These are phyloP conservation scores for Didymella glomerata DNA, from an alignment of 2,329 filamentous ascomycete genomes.

Conservation along the genomic window DNA sequence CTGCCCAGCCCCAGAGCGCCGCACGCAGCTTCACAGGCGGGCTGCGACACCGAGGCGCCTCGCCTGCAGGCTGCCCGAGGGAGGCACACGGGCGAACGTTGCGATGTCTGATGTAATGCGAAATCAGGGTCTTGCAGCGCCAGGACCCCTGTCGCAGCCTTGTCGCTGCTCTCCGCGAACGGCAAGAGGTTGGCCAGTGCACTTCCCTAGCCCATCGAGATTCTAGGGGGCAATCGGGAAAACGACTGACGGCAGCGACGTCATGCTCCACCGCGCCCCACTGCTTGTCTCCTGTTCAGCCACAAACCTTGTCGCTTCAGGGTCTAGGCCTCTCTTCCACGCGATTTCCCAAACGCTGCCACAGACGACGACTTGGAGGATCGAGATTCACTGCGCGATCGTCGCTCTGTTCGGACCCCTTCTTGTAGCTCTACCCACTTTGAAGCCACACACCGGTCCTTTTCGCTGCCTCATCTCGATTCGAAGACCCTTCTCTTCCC, in stretches of 20 bases:
- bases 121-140: slow-evolving; percentile 31
- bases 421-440: slow-evolving; percentile 4
- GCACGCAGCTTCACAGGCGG: slow-evolving; percentile 4
- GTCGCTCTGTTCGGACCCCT: slow-evolving; percentile 15
- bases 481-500: slow-evolving; percentile 4
- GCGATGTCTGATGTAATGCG: slow-evolving; percentile 34
- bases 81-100: slow-evolving; percentile 21
- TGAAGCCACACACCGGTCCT: slow-evolving; percentile 13
- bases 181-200: slow-evolving; percentile 10
- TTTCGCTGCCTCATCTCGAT: slow-evolving; percentile 13
- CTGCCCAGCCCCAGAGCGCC: background rate
- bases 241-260: slow-evolving; percentile 25
- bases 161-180: slow-evolving; percentile 21
- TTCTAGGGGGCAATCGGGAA: slow-evolving; percentile 27
- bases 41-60: slow-evolving; percentile 11
- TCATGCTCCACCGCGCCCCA: slow-evolving; percentile 16
- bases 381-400: slow-evolving; percentile 29
- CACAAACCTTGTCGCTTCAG: slow-evolving; percentile 27
- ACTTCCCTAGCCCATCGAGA: slow-evolving; percentile 27
- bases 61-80: slow-evolving; percentile 13
- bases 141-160: slow-evolving; percentile 12
- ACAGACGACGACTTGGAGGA: slow-evolving; percentile 19
- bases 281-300: slow-evolving; percentile 15
- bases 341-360: slow-evolving; percentile 28
- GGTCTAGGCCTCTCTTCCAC: slow-evolving; percentile 22